Conservation (phyloP, 108 stramenopile species). For the Cafeteria roenbergensis region DNA sequence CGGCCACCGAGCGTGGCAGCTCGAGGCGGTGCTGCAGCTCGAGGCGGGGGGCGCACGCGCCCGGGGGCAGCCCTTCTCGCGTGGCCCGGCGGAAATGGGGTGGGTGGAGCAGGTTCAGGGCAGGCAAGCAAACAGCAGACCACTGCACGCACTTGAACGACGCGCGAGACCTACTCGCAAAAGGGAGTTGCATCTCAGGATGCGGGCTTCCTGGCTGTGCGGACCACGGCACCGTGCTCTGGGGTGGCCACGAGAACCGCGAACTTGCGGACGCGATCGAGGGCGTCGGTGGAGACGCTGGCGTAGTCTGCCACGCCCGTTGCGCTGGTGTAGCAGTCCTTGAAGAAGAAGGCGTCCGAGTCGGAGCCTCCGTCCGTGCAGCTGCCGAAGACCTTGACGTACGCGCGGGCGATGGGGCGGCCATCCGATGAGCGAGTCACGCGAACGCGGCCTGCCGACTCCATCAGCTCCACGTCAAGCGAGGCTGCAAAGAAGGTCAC, state of each 20-base stretch:
- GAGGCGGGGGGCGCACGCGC: no score
- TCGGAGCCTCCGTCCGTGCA: not conserved
- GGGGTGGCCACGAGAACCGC: not conserved
- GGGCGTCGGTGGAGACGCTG: conserved; percentile 1
- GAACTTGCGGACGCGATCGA: not conserved
- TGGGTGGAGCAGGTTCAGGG: no score
- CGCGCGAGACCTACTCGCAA: no score
- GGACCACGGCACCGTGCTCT: not conserved
- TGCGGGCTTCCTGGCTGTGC: not conserved
- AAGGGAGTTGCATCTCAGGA: no score
- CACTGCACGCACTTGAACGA: no score
- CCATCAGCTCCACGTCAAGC: not conserved
- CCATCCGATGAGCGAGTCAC: not conserved
- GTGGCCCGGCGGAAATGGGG: no score
- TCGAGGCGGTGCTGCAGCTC: no score
- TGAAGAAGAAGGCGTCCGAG: conserved; percentile 8
- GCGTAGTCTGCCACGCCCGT: not conserved
- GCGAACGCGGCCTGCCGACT: not conserved
- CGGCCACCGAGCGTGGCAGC: no score
- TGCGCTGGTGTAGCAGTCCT: conserved; percentile 6
- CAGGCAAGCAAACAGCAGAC: no score
- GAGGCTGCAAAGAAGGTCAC: not conserved
- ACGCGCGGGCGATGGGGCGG: not conserved
- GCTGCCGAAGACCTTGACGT: conserved; percentile 5
- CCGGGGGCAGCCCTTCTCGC: no score